Base-by-base conservation (phyloP, 495 filamentous ascomycete genomes). In the Penicillium coprophilum region DNA sequence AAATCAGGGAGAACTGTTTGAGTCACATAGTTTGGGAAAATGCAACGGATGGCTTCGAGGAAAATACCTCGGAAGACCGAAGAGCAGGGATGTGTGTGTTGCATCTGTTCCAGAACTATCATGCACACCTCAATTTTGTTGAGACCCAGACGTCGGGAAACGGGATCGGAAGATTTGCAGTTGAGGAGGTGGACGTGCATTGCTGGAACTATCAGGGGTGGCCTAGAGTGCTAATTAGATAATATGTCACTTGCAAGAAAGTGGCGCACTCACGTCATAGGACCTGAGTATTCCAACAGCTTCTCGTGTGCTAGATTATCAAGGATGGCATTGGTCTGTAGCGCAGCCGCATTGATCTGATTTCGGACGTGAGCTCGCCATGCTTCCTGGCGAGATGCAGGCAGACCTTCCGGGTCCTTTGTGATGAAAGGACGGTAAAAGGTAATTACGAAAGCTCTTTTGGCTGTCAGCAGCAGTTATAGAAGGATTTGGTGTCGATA, bases 121-220 rank as follows among this genome's bases (percentile, higher is more conserved):
- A 77, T 76, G 49, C 71, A 74, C 24, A 72, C 49, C 36, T 73
- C 62, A 11, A 77, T 64, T 50, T 76, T 77, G 55, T 72, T 76
- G 0, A 71, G 64, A 7, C 69, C 53, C 20, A 77, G 63, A 7
- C 69, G 60, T n/a, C 66, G 64, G 6, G 66, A 62, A 17, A 77
- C 59, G 11, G 60, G 24, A 30, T 67, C 60, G 6, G 61, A 43
- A 0, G 58, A 64, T 53, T 70, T 72, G 59, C 70, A 76, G 34
- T 69, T 68, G 7, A 73, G 60, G 0, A 77, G 59, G 50, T 77
- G 70, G 11, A 65, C 65, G 56, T 76, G 71, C 71, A 77, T 76
- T 3, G 71, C 73, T 2, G 73, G 73, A 12, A 77, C 65, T 21
- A 77, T 46, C 0, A 72, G 58, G 7, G 74, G 68, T 12, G 73